Base-by-base conservation (phyloP, 2,329 filamentous ascomycete genomes). In the Fusarium bulbicola region DNA sequence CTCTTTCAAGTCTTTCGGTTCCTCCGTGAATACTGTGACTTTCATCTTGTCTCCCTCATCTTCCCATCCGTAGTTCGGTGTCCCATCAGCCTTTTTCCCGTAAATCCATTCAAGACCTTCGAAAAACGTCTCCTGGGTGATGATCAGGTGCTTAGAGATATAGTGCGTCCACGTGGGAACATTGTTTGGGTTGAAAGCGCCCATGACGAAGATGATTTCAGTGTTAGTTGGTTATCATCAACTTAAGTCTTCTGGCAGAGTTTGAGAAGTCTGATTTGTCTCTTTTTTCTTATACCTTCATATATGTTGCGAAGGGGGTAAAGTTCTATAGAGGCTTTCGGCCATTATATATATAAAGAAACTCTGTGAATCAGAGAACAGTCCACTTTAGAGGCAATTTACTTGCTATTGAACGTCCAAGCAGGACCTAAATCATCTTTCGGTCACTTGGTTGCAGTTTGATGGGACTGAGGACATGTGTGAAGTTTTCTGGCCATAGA, bases 201-300 rank as follows among this genome's bases (percentile, higher is more conserved):
- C 21, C 52, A 56, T 56, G 26, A 18, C 16, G 15, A 20, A 6
- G 2, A 39, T 21, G 24, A 9, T 18, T 11, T 7, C 28, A 15
- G 20, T 12, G 6, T 13, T 18, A 21, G 34, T 9, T n/a, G 7
- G 12, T 8, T 18, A 12, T 11, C 3, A 52, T 10, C 16, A 24
- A 24, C n/a, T 34, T 26, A 9, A 20, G 12, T 50, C n/a, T 7
- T 50, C 47, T 15, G 1, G 16, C 9, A 52, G 30, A 20, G n/a
- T 26, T 24, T 36, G 16, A 36, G 2, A 0, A 1, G 34, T 18
- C 16, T 24, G 10, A 2, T 5, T 2, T 53, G 20, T 13, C 24
- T n/a, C 10, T 28, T 16, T 18, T 12, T 7, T 37, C 18, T 28
- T 28, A 12, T 3, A 12, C 18, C 3, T 28, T 24, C 10, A 21